These are phyloP conservation scores for Fusarium sacchari DNA, from an alignment of 2,329 filamentous ascomycete species.

Conservation along the genomic window DNA sequence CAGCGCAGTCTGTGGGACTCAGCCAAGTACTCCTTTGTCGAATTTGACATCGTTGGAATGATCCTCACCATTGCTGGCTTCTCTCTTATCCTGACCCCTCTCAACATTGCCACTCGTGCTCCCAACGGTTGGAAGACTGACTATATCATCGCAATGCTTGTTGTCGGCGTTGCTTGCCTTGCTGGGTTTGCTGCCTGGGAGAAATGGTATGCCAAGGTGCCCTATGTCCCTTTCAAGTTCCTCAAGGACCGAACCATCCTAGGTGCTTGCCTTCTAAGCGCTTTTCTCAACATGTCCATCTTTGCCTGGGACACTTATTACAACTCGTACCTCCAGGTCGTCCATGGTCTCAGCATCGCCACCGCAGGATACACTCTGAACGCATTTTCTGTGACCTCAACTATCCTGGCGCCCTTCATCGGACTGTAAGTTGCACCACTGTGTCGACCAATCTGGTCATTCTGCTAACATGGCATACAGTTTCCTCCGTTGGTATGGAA, in stretches of 20 bases:
- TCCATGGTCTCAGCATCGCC: constrained; percentile 59
- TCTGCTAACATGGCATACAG: constrained; percentile 26
- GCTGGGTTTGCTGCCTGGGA: constrained; percentile 66
- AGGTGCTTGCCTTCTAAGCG: constrained; percentile 56
- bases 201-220: constrained; percentile 58
- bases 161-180: constrained; percentile 63
- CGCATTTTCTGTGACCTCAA: constrained; percentile 59
- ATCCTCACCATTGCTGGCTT: constrained; percentile 63
- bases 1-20: constrained; percentile 58
- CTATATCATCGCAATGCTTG: constrained; percentile 64
- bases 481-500: constrained; percentile 59
- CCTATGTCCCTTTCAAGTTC: constrained; percentile 59
- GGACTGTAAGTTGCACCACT: constrained; percentile 46
- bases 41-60: constrained; percentile 57
- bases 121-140: constrained; percentile 58
- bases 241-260: constrained; percentile 60
- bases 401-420: constrained; percentile 58
- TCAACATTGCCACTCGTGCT: constrained; percentile 60
- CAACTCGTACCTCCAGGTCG: constrained; percentile 61
- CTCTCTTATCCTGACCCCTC: constrained; percentile 68
- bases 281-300: constrained; percentile 52
- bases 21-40: constrained; percentile 44
- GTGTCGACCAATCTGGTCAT: not conserved
- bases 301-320: constrained; percentile 58
- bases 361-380: constrained; percentile 59